These are phyloP conservation scores for Macadamia tetraphylla DNA, from an alignment of 164 flowering plant genomes.

Conservation along the genomic window DNA sequence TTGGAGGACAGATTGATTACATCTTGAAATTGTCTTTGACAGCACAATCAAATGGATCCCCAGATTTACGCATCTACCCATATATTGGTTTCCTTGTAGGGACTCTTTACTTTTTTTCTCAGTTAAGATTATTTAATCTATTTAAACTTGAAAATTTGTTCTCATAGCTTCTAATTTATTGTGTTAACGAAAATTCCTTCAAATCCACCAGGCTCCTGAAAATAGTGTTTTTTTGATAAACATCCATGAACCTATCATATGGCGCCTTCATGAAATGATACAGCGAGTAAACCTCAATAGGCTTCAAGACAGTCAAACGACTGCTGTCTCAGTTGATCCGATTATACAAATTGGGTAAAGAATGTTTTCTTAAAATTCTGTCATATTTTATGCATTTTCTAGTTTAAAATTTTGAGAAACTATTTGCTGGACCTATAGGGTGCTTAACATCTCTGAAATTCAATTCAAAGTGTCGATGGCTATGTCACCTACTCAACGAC, in stretches of 20 bases:
- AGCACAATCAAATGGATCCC: constrained; percentile 69
- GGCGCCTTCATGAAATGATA: constrained; percentile 98
- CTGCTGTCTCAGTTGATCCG: constrained; percentile 92
- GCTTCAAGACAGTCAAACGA: constrained; percentile 41
- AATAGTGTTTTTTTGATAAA: constrained; percentile 74
- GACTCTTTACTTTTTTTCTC: not conserved
- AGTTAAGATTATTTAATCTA: not conserved
- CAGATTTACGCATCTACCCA: constrained; percentile 76
- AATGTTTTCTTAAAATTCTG: not conserved
- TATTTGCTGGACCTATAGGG: constrained; percentile 39
- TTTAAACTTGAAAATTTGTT: not conserved
- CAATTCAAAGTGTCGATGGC: constrained; percentile 88
- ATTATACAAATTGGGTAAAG: constrained; percentile 80
- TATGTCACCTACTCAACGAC: constrained; percentile 98
- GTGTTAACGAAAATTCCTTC: not conserved
- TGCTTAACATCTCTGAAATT: constrained; percentile 83
- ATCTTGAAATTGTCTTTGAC: constrained; percentile 77
- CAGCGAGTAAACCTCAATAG: constrained; percentile 70
- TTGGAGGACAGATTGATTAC: constrained; percentile 62
- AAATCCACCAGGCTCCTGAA: constrained; percentile 76
- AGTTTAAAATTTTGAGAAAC: constrained; percentile 4
- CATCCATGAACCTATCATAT: constrained; percentile 94
- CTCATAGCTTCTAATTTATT: not conserved
- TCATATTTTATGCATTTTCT: constrained; percentile 1
- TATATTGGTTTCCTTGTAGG: constrained; percentile 81